Conservation (phyloP, 106 monocot genomes). For the Dendrobium catenatum region DNA sequence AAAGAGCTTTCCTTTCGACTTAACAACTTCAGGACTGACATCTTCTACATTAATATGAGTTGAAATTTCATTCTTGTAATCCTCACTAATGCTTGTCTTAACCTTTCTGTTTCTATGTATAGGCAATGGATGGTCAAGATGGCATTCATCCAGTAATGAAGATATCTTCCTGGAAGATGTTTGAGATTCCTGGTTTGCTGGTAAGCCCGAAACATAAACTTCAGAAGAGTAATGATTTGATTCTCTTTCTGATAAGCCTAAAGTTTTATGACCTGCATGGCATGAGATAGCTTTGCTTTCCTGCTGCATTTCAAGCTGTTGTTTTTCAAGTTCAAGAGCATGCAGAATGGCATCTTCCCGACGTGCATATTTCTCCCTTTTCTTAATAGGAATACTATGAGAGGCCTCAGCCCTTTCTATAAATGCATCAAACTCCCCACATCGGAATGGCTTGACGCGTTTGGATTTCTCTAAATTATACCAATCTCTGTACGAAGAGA, state of each 20-base stretch:
- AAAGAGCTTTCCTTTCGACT: constrained; percentile 39
- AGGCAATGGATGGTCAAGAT: constrained; percentile 9
- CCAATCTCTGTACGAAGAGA: constrained; percentile 58
- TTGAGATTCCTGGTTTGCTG: constrained; percentile 18
- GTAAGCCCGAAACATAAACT: constrained; percentile 12
- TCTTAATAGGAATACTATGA: constrained; percentile 65
- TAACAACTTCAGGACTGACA: constrained; percentile 41
- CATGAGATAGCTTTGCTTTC: constrained; percentile 8
- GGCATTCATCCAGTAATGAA: constrained; percentile 16
- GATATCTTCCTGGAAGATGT: constrained; percentile 19
- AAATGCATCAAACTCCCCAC: constrained; percentile 87
- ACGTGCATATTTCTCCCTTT: constrained; percentile 89
- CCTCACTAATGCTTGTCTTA: constrained; percentile 30
- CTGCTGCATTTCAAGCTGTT: constrained; percentile 34
- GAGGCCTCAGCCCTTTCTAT: constrained; percentile 86
- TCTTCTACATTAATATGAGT: constrained; percentile 48
- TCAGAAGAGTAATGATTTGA: constrained; percentile 15
- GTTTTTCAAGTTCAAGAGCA: constrained; percentile 78
- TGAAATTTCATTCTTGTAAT: constrained; percentile 28
- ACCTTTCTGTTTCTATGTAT: constrained; percentile 16
- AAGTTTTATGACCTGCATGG: constrained; percentile 17
- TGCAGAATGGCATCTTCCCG: constrained; percentile 94
- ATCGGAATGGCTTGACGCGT: constrained; percentile 82
- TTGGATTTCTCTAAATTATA: constrained; percentile 95
- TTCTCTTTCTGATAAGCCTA: constrained; percentile 16